These are phyloP conservation scores for Neonectria magnoliae DNA, from an alignment of 2,329 filamentous ascomycete species.

Conservation along the genomic window DNA sequence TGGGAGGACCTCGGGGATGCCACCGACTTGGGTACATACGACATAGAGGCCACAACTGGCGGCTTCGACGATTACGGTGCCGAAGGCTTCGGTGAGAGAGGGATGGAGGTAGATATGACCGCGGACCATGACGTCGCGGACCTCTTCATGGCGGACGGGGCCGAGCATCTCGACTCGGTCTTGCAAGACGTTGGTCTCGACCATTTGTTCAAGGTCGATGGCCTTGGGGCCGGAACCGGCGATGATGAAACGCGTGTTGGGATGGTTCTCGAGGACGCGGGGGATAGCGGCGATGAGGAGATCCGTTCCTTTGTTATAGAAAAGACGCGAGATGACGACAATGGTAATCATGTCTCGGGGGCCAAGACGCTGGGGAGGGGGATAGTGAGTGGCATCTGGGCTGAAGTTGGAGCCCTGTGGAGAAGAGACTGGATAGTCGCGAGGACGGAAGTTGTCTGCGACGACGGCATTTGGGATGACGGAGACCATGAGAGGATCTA, in stretches of 20 bases:
- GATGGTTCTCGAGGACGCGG: slow-evolving; percentile 86
- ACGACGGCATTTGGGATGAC: slow-evolving; percentile 98
- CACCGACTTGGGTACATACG: slow-evolving; percentile 94
- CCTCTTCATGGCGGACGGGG: slow-evolving; percentile 92
- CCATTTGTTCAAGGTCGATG: slow-evolving; percentile 97
- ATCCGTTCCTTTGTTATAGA: slow-evolving; percentile 99
- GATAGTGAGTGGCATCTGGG: slow-evolving; percentile 47
- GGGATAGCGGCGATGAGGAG: slow-evolving; percentile 96
- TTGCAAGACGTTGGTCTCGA: slow-evolving; percentile 93
- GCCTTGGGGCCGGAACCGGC: slow-evolving; percentile 95
- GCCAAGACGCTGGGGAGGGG: slow-evolving; percentile 74
- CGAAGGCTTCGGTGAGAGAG: slow-evolving; percentile 94
- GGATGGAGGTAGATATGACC: slow-evolving; percentile 98
- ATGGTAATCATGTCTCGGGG: slow-evolving; percentile 93
- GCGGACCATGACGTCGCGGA: slow-evolving; percentile 95
- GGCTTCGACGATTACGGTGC: slow-evolving; percentile 96
- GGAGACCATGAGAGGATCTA: slow-evolving; percentile 96
- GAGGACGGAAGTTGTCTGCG: slow-evolving; percentile 90
- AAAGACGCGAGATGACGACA: slow-evolving; percentile 94
- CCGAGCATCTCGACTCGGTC: slow-evolving; percentile 94
- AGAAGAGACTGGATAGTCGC: slow-evolving; percentile 52
- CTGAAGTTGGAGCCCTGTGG: slow-evolving; percentile 47
- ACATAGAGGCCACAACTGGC: slow-evolving; percentile 96
- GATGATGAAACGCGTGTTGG: slow-evolving; percentile 96
- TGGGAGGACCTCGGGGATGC: slow-evolving; percentile 95